Evolutionary conservation across 202 grass and related monocot genomes (phyloP).

Genomic region (Hordeum pubiflorum): DNA sequence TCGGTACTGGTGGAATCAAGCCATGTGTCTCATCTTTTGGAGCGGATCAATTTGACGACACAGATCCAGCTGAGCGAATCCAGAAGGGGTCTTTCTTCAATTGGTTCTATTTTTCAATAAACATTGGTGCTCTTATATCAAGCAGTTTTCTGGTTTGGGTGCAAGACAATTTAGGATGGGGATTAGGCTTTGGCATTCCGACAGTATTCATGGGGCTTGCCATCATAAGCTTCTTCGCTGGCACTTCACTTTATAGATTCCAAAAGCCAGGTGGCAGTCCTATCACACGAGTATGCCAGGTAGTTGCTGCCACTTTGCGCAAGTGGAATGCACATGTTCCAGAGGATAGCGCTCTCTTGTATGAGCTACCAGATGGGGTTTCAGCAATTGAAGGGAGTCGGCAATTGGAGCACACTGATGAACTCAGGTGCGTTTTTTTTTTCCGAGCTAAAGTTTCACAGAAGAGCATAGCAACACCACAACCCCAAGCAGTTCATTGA

Average conservation of each 20-base stretch:
- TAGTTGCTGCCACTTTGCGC: constrained; percentile 54
- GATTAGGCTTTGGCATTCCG: constrained; percentile 73
- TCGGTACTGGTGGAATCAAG: constrained; percentile 90
- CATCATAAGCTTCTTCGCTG: constrained; percentile 79
- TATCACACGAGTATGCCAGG: constrained; percentile 67
- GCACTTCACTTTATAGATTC: constrained; percentile 77
- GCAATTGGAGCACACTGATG: constrained; percentile 69
- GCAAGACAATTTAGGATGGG: constrained; percentile 90
- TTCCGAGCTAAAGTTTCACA: neutral
- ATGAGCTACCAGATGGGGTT: constrained; percentile 58
- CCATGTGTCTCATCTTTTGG: constrained; percentile 84
- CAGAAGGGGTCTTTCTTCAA: constrained; percentile 96
- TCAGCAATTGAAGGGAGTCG: constrained; percentile 85
- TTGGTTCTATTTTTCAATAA: constrained; percentile 91
- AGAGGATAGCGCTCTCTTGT: constrained; percentile 52
- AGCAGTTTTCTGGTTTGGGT: constrained; percentile 92
- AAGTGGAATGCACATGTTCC: constrained; percentile 58
- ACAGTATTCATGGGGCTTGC: constrained; percentile 84
- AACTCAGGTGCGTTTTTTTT: constrained; percentile 45
- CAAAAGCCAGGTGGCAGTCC: constrained; percentile 94
- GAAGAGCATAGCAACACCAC: neutral
- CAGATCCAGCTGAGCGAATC: constrained; percentile 59
- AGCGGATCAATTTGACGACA: constrained; percentile 93
- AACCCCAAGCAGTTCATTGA: neutral
- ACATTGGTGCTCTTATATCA: constrained; percentile 90